Percentiles rank a stretch among this genome's conserved stretches.
Evolutionary conservation across 495 filamentous ascomycete genomes (phyloP).

Genomic region (Xylaria telfairii): DNA sequence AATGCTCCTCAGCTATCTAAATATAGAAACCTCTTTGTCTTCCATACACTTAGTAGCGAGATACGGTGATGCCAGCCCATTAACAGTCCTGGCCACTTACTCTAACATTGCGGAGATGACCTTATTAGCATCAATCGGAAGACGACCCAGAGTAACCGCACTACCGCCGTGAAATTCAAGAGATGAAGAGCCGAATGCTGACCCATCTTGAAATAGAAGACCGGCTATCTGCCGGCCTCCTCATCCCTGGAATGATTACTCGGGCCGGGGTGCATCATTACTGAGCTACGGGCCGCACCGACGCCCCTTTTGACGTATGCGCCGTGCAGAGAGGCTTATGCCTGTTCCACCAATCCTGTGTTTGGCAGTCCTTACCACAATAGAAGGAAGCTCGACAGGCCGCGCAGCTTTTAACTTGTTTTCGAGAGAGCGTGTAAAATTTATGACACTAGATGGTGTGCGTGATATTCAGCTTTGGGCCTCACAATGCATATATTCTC

Average conservation of each 20-base stretch:
- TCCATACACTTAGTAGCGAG: not conserved
- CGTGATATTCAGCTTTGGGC: not conserved
- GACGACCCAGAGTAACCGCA: no score
- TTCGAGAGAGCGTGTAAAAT: not conserved
- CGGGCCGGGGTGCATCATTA: not conserved
- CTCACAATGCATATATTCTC: not conserved
- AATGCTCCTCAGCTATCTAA: no score
- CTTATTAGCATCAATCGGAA: not conserved
- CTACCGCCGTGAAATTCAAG: not conserved
- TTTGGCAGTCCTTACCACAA: not conserved
- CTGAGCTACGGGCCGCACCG: not conserved
- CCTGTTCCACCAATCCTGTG: not conserved
- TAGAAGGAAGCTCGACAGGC: not conserved
- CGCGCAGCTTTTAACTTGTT: not conserved
- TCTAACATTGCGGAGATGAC: not conserved
- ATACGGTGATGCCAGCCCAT: not conserved
- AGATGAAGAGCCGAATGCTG: not conserved
- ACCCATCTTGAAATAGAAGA: not conserved
- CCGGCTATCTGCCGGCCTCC: not conserved
- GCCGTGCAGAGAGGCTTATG: not conserved
- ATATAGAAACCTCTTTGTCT: no score
- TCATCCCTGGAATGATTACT: not conserved
- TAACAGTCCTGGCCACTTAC: not conserved
- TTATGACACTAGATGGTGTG: not conserved
- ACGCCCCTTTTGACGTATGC: not conserved